Percentiles rank a stretch among this genome's conserved stretches.
Conservation (phyloP, 1,284 basidiomycete species). For the Marasmius sp. region DNA sequence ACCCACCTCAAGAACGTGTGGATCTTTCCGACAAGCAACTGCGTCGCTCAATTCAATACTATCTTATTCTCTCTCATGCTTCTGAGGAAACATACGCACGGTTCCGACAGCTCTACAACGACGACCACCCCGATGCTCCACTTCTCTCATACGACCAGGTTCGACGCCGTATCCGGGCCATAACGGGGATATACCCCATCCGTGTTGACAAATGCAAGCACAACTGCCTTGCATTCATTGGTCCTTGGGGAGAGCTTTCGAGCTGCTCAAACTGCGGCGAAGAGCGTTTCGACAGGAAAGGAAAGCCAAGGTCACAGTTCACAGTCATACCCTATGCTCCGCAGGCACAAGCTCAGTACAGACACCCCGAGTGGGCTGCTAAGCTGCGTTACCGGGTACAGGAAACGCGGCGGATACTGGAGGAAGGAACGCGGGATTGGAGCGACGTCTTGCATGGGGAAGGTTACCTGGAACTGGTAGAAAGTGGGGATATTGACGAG, state of each 20-base stretch:
- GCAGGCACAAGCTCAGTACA: background rate
- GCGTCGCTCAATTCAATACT: background rate
- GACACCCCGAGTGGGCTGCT: background rate
- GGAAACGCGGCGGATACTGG: background rate
- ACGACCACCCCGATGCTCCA: background rate
- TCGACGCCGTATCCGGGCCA: background rate
- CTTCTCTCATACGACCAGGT: background rate
- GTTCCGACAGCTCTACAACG: background rate
- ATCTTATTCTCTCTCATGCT: background rate
- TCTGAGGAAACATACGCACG: background rate
- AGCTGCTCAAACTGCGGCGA: background rate
- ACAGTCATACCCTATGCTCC: background rate
- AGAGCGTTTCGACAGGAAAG: background rate
- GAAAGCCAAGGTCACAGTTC: background rate
- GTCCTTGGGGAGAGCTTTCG: background rate
- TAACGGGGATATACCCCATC: background rate
- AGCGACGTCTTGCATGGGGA: slow-evolving; percentile 18
- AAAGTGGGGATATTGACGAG: slow-evolving; percentile 16
- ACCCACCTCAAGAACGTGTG: background rate
- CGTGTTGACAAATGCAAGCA: background rate
- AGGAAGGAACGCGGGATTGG: slow-evolving; percentile 3
- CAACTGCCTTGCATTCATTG: background rate
- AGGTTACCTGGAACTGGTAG: slow-evolving; percentile 18
- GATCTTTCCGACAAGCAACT: background rate
- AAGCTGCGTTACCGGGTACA: background rate